phyloP scores from a whole-genome alignment of 2,329 filamentous ascomycete species.

The Aspergillus quadrilineatus region DNA sequence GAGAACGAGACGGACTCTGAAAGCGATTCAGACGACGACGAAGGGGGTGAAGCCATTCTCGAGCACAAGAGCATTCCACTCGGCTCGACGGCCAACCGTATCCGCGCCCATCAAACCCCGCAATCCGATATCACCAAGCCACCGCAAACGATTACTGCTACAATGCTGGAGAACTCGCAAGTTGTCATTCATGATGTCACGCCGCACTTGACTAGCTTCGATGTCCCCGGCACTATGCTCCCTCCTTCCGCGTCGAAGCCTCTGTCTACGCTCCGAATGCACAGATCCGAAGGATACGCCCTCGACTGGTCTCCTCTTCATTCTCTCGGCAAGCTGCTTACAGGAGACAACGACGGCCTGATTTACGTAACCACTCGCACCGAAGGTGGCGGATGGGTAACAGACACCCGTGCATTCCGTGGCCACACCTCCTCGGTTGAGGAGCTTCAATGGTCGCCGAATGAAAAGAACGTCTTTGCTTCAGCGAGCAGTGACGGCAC shows the following conservation, averaged over 20 bases:
- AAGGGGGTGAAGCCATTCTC: slow-evolving; percentile 79
- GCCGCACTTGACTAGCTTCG: slow-evolving; percentile 83
- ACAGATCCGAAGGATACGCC: slow-evolving; percentile 92
- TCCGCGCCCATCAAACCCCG: slow-evolving; percentile 80
- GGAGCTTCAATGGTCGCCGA: slow-evolving; percentile 95
- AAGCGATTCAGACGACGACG: slow-evolving; percentile 70
- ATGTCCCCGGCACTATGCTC: slow-evolving; percentile 78
- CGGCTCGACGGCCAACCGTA: slow-evolving; percentile 85
- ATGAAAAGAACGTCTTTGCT: slow-evolving; percentile 88
- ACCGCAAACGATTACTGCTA: slow-evolving; percentile 80
- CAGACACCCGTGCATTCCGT: slow-evolving; percentile 77
- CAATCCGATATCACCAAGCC: slow-evolving; percentile 63
- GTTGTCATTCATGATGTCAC: slow-evolving; percentile 94
- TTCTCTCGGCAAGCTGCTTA: slow-evolving; percentile 79
- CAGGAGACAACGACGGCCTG: slow-evolving; percentile 84
- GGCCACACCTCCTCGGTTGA: slow-evolving; percentile 86
- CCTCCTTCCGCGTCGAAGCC: slow-evolving; percentile 85
- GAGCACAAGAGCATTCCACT: slow-evolving; percentile 89
- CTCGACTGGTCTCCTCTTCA: slow-evolving; percentile 91
- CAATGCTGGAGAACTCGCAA: slow-evolving; percentile 86
- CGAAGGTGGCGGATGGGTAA: slow-evolving; percentile 85
- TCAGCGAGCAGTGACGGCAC: slow-evolving; percentile 93
- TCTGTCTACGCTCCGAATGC: slow-evolving; percentile 79
- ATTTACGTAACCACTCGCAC: slow-evolving; percentile 87
- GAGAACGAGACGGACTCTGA: slow-evolving; percentile 68